Evolutionary conservation across 2,329 filamentous ascomycete species (phyloP).

Genomic region (Beauveria sp.): DNA sequence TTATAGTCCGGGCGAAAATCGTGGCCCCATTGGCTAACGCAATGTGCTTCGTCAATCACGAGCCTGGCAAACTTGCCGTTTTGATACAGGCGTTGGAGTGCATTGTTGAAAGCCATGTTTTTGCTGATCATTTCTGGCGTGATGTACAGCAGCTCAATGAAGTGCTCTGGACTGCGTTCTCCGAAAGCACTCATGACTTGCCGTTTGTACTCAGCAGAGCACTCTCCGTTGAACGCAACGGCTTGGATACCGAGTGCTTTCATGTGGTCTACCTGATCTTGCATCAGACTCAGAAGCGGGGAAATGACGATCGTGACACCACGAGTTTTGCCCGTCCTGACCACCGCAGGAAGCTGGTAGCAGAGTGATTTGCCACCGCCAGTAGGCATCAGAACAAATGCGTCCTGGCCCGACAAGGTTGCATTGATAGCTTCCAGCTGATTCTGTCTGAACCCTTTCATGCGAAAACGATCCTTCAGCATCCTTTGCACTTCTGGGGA

Average conservation of each 20-base stretch:
- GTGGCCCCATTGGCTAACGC: conserved; percentile 98
- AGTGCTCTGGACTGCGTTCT: conserved; percentile 60
- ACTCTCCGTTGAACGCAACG: conserved; percentile 73
- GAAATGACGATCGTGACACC: conserved; percentile 95
- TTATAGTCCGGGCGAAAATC: conserved; percentile 98
- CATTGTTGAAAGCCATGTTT: conserved; percentile 59
- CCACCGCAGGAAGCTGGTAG: conserved; percentile 86
- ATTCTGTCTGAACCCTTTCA: conserved; percentile 81
- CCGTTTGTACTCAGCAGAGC: conserved; percentile 51
- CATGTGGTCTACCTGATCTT: conserved; percentile 88
- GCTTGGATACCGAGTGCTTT: conserved; percentile 69
- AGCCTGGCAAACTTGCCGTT: conserved; percentile 73
- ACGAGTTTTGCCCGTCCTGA: conserved; percentile 69
- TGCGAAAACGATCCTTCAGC: conserved; percentile 75
- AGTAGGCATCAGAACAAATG: conserved; percentile 95
- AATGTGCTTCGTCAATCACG: conserved; percentile 98
- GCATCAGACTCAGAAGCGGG: conserved; percentile 89
- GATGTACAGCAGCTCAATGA: conserved; percentile 83
- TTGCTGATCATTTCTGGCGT: conserved; percentile 96
- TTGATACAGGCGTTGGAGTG: conserved; percentile 59
- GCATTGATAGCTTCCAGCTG: conserved; percentile 95
- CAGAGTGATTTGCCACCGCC: conserved; percentile 95
- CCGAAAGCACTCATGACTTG: conserved; percentile 59
- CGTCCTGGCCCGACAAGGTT: conserved; percentile 77
- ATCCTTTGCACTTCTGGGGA: conserved; percentile 74